These are phyloP conservation scores for Jimgerdemannia lactiflua DNA, from an alignment of 192 early-diverging fungal species.

Conservation along the genomic window DNA sequence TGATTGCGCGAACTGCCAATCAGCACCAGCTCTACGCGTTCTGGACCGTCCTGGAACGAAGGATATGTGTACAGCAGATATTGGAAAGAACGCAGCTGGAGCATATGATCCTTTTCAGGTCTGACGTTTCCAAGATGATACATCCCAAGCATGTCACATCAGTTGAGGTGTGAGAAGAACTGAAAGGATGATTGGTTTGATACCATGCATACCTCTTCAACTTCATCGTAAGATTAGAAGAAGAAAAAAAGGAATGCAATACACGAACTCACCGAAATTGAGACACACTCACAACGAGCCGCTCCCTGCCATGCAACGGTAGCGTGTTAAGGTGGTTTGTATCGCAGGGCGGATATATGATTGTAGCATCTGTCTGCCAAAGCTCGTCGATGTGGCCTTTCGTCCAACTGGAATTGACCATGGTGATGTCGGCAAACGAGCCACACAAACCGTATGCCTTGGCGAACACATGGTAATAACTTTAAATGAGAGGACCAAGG, in stretches of 20 bases:
- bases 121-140: slow-evolving; percentile 21
- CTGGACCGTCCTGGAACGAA: slow-evolving; percentile 32
- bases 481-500: slow-evolving; percentile 9
- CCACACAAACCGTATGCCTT: slow-evolving; percentile 75
- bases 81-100: slow-evolving; percentile 79
- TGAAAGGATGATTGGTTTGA: neutral
- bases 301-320: slow-evolving; percentile 50
- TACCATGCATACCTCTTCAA: no score
- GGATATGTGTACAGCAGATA: slow-evolving; percentile 61
- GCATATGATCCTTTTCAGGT: slow-evolving; percentile 89
- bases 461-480: slow-evolving; percentile 86
- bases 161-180: neutral
- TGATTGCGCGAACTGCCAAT: slow-evolving; percentile 85
- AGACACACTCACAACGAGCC: slow-evolving; percentile 80
- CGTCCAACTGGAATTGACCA: slow-evolving; percentile 99
- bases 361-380: slow-evolving; percentile 66
- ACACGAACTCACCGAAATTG: slow-evolving; percentile 69
- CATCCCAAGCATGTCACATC: no score
- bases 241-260: neutral
- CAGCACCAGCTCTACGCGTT: slow-evolving; percentile 61
- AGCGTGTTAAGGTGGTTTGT: slow-evolving; percentile 60
- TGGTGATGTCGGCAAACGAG: slow-evolving; percentile 72
- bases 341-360: slow-evolving; percentile 96
- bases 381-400: slow-evolving; percentile 83
- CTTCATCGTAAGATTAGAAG: neutral